Evolutionary conservation across 2,329 filamentous ascomycete genomes (phyloP).

Genomic region (Cytospora schulzeri): DNA sequence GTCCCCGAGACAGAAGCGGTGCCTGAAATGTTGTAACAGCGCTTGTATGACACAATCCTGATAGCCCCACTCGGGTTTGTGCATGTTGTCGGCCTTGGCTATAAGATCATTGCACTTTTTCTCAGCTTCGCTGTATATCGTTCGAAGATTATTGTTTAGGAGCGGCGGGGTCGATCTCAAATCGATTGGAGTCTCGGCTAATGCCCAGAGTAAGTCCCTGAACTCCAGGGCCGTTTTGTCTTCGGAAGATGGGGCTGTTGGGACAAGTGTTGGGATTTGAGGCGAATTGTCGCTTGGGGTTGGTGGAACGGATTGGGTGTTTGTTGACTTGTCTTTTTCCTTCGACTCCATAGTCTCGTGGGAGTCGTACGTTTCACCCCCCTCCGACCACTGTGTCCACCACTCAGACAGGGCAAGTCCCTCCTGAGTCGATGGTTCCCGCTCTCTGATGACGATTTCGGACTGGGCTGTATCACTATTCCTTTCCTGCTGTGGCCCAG

Average conservation of each 20-base stretch:
- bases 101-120: conserved; percentile 86
- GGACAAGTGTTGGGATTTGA: conserved; percentile 56
- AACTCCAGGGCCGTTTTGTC: conserved; percentile 73
- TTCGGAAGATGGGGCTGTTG: conserved; percentile 66
- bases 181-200: conserved; percentile 85
- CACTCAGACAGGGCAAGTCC: no score
- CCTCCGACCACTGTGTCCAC: conserved; percentile 51
- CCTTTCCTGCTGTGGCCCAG: conserved; percentile 23
- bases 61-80: conserved; percentile 88
- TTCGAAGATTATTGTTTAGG: no score
- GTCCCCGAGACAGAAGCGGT: conserved; percentile 92
- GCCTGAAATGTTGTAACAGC: conserved; percentile 84
- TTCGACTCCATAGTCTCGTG: conserved; percentile 42
- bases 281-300: conserved; percentile 48
- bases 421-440: conserved; percentile 83
- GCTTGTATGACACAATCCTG: conserved; percentile 94
- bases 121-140: conserved; percentile 92
- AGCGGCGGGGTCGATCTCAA: conserved; percentile 95
- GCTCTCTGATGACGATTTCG: conserved; percentile 75
- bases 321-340: conserved; percentile 45
- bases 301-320: conserved; percentile 47
- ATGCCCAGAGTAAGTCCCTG: conserved; percentile 76
- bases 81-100: conserved; percentile 83
- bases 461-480: conserved; percentile 76
- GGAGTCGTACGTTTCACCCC: conserved; percentile 51